Conservation (phyloP, 352 stramenopile genomes). For the Globisporangium yorkense region DNA sequence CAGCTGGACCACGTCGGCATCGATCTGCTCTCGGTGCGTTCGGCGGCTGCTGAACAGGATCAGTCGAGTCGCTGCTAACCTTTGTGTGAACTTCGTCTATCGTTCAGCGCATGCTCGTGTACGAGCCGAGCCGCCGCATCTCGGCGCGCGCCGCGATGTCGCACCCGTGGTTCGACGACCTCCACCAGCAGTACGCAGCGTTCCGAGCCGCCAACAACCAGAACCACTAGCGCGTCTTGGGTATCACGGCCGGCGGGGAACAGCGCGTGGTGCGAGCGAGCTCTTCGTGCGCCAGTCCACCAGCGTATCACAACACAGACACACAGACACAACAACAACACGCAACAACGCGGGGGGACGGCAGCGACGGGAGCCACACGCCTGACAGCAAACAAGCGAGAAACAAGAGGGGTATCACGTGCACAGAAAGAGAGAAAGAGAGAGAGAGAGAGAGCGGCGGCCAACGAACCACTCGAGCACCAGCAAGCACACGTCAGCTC, state of each 20-base stretch:
- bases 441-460: background rate
- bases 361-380: too few species aligned
- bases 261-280: background rate
- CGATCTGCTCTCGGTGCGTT: slow-evolving; percentile 70
- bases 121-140: slow-evolving; percentile 73
- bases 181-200: slow-evolving; percentile 67
- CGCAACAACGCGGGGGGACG: too few species aligned
- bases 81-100: background rate
- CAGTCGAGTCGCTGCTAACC: too few species aligned
- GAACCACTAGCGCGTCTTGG: slow-evolving; percentile 27
- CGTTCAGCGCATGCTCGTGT: slow-evolving; percentile 67
- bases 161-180: slow-evolving; percentile 81
- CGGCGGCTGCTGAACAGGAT: too few species aligned
- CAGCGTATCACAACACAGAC: background rate
- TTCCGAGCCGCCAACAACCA: slow-evolving; percentile 45
- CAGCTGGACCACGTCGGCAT: slow-evolving; percentile 72
- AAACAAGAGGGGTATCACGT: background rate
- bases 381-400: background rate
- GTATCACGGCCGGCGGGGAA: background rate
- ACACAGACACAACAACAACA: background rate
- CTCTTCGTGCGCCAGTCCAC: background rate
- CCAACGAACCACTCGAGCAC: too few species aligned
- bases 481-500: too few species aligned
- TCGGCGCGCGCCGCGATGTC: slow-evolving; percentile 75
- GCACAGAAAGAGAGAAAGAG: background rate